Evolutionary conservation across 2,329 filamentous ascomycete genomes (phyloP), one percentile per base, ranked within the genome.

Genomic region (Ophiostoma triangulosporum): DNA sequence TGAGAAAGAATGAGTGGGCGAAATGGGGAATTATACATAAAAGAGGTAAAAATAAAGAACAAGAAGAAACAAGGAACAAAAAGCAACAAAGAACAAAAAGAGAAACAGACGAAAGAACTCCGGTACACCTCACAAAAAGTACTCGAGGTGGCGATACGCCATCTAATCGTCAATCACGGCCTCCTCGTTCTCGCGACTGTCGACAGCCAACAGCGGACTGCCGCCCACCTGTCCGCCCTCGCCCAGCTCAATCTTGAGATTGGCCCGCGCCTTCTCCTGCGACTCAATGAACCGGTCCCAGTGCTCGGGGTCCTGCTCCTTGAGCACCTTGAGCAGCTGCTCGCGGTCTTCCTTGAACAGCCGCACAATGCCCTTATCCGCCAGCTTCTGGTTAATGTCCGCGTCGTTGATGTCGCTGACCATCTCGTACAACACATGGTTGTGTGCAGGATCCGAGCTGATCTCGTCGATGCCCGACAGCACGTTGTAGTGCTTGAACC

Each of bases 241-340:
- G 7, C 32, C 57, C 27, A 53, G 15, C 17, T 52, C 56, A 6
- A 59, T 56, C 49, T 66, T 68, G 20, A 76, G 71, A 59, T 81
- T 81, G 11, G 73, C 75, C 54, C 72, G 68, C 6, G 77, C 75
- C 66, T 80, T 80, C 61, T 77, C 69, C 66, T 82, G 80, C 35
- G 74, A 71, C 65, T 84, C 78, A 24, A 76, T 73, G 62, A 89
- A 79, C 7, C 69, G 68, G 50, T 76, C 74, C 76, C 86, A 79
- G 64, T 84, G 75, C 57, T 81, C 77, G 0, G 81, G 80, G 58
- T 88, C 86, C 27, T 76, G 74, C 5, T 77, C 78, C 17, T 78
- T 71, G 58, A 83, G 62, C 50, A 66, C 62, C 56, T 69, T 67
- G 38, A 75, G 64, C 20, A 81, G 69, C 51, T 74, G 63, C 15